Percentiles rank a stretch among this genome's conserved stretches.
Evolutionary conservation across 2,329 filamentous ascomycete species (phyloP).

Genomic region (Apiospora aurea): DNA sequence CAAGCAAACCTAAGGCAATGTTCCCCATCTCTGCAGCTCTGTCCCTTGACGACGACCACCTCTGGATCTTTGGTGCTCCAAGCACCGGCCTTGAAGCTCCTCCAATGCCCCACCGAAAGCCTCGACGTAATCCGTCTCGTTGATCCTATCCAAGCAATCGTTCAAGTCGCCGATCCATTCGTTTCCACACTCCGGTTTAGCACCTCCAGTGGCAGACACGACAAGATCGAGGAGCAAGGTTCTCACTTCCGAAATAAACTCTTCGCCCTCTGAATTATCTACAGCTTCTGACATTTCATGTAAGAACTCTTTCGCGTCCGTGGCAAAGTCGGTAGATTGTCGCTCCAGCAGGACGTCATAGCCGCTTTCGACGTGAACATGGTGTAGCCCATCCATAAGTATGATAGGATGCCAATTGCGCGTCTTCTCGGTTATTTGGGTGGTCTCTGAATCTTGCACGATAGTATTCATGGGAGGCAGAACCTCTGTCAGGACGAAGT

Average conservation of each 20-base stretch:
- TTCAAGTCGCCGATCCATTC: neutral
- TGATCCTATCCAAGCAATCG: neutral
- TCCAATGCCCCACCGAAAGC: neutral
- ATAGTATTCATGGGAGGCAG: neutral
- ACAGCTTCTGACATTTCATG: neutral
- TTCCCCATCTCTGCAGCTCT: neutral
- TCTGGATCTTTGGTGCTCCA: neutral
- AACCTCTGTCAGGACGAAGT: no score
- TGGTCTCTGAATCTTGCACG: neutral
- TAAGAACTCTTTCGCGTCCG: neutral
- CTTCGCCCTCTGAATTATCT: neutral
- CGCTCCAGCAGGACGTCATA: neutral
- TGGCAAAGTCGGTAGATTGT: neutral
- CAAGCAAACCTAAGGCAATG: no score
- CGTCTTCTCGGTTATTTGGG: neutral
- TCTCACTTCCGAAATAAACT: neutral
- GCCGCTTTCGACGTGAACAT: neutral
- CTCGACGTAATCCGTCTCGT: neutral
- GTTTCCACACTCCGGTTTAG: neutral
- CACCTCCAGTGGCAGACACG: neutral
- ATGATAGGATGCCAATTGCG: neutral
- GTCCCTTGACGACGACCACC: no score
- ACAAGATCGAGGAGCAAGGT: neutral
- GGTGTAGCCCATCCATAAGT: neutral
- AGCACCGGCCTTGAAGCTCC: neutral